Evolutionary conservation across 768 basidiomycete species (phyloP), one percentile per base, ranked within the genome.

Genomic region (Kwoniella mangroviensis): DNA sequence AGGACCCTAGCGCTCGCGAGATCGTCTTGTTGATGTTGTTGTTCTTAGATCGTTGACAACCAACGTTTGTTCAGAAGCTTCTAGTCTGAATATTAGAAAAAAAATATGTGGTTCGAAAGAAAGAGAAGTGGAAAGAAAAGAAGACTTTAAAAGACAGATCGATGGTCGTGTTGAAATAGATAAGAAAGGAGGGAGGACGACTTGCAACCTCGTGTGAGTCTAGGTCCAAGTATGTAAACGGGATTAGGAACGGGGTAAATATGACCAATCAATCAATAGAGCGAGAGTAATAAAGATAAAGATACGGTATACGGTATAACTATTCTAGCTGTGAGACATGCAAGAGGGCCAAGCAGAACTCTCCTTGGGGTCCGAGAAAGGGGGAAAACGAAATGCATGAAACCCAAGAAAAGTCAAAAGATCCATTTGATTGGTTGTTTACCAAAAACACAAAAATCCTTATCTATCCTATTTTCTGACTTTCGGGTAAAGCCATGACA

Each of bases 381-480:
- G 28, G 15, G 34, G 56, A 17, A 58, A 58, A 22, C 12, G 26
- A 58, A 57, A 24, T 26, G 56, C 17, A 57, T 57, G 15, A 17
- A n/a, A 57, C 24, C 15, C 11, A n/a, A 13, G 40, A 60, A n/a
- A 15, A 26, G 0, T 42, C n/a, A 12, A 24, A 28, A 42, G 15
- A 42, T 9, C 42, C 58, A 60, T 60, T 19, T 60, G 58, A 60
- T 60, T 60, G 58, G 58, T 60, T 60, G 28, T 58, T 58, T 40
- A 26, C 34, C 12, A 21, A 9, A 58, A 58, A 26, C 15, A 13
- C 0, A n/a, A 24, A 12, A 54, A 49, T 49, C 45, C 45, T 49
- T 49, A 49, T 49, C 45, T 49, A 49, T 49, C 45, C 19, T 49
- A 15, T 49, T 49, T 49, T 49, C 45, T 49, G 6, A 49, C 45